phyloP scores from a whole-genome alignment of 2,329 filamentous ascomycete genomes.

The Proliferodiscus dingleyae region DNA sequence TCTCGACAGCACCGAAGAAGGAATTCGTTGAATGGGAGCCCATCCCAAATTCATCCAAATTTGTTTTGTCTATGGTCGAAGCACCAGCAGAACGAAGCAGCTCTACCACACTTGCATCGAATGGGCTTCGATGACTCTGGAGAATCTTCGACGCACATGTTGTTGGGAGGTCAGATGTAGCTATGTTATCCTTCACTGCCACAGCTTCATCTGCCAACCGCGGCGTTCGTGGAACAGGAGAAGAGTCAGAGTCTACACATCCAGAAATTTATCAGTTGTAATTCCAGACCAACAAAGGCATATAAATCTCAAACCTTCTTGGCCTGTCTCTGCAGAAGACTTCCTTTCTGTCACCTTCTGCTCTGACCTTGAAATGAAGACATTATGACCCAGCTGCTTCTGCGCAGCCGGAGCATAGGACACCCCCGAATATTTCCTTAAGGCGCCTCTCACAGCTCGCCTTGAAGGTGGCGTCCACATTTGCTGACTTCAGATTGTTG shows the following conservation, averaged over 20 bases:
- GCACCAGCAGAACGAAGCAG: constrained; percentile 61
- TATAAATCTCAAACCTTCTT: not conserved
- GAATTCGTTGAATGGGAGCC: constrained; percentile 75
- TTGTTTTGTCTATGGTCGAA: constrained; percentile 69
- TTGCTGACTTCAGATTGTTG: no score
- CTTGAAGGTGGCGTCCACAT: no score
- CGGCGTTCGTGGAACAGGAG: not conserved
- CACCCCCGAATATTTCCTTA: no score
- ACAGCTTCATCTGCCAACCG: not conserved
- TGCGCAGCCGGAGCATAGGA: not conserved
- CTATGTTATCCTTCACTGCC: constrained; percentile 73
- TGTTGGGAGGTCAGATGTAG: constrained; percentile 59
- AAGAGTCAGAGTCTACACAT: no score
- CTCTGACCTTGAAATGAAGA: not conserved
- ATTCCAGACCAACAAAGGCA: no score
- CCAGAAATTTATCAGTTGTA: no score
- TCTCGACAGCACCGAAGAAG: constrained; percentile 57
- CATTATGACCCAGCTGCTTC: not conserved
- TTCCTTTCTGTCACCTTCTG: not conserved
- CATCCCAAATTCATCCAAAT: constrained; percentile 96
- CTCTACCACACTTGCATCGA: constrained; percentile 74
- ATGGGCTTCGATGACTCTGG: constrained; percentile 65
- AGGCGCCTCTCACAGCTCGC: not conserved
- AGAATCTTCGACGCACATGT: constrained; percentile 81
- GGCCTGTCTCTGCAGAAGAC: not conserved